phyloP scores from a whole-genome alignment of 1,139 yeast species.

The Geotrichum carabidarum region DNA sequence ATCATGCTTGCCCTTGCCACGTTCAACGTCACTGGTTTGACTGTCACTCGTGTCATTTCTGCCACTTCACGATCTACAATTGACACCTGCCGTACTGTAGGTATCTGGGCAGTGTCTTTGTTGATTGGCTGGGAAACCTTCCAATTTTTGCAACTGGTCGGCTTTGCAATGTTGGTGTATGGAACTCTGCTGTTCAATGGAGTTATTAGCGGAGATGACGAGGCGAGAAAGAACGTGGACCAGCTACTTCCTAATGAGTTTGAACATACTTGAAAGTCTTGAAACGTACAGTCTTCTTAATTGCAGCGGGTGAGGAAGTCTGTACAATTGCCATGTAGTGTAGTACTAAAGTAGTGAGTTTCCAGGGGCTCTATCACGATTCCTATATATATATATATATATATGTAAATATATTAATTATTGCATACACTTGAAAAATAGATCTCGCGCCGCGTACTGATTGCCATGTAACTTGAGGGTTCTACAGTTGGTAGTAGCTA shows the following conservation, averaged over 20 bases:
- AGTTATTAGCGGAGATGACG: conserved; percentile 40
- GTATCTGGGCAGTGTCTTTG: conserved; percentile 74
- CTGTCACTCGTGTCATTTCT: conserved; percentile 59
- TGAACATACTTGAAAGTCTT: conserved; percentile 21
- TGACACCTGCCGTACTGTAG: conserved; percentile 69
- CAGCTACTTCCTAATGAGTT: conserved; percentile 25
- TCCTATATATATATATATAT: no score
- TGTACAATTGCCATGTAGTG: no score
- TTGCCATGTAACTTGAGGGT: no score
- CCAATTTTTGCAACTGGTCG: conserved; percentile 54
- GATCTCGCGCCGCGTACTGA: no score
- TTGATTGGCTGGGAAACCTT: conserved; percentile 75
- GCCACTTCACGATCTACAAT: conserved; percentile 79
- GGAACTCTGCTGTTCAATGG: conserved; percentile 77
- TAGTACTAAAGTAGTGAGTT: no score
- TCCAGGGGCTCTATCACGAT: no score
- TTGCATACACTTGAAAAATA: no score
- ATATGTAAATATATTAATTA: no score
- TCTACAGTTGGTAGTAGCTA: no score
- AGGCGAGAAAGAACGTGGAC: conserved; percentile 14
- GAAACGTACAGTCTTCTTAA: no score
- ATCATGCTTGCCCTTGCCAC: conserved; percentile 70
- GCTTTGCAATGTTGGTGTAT: conserved; percentile 58
- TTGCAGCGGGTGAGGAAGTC: no score
- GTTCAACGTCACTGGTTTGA: conserved; percentile 71